Evolutionary conservation across 768 basidiomycete species (phyloP), one percentile per base, ranked within the genome.

Genomic region (Chiua virens): DNA sequence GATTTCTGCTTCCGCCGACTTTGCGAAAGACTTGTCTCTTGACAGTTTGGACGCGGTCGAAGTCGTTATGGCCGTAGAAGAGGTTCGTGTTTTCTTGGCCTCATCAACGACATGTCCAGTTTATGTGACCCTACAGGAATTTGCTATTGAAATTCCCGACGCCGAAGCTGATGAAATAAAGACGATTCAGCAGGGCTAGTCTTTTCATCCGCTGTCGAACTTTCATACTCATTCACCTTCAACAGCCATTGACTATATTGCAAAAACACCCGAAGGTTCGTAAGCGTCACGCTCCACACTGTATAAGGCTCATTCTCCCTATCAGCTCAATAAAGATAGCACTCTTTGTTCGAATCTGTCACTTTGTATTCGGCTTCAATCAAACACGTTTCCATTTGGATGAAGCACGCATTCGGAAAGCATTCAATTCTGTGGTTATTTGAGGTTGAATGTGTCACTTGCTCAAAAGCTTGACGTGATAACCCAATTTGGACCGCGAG

Each of bases 41-140:
- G 97, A 99, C 73, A 98, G 94, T 62, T 75, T 99, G 67, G 97
- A 99, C 70, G 82, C 94, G 18, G 95, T 99, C 18, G 97, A 99
- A 71, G 94, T 98, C 23, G 91, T 98, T 62, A 97, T 99, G 94
- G 93, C 96, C 36, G 87, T 99, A 59, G 97, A 99, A 75, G 97
- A 94, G 82, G 87, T 84, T 59, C 45, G 56, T 22, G 21, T 34
- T 18, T 45, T 49, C 37, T 49, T 38, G 35, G 25, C 30, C 49
- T n/a, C 20, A 41, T 49, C 38, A 18, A 48, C 36, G 36, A 36
- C 53, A 48, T 17, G 35, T 45, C 48, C 47, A 20, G 49, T 34
- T 15, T 34, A 34, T 8, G 4, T 34, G 15, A 6, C 17, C 39
- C 48, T 17, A 32, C 61, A 98, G 92, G 97, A 98, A 65, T 99